Evolutionary conservation across 2,329 filamentous ascomycete species (phyloP), one percentile per base, ranked within the genome.

Genomic region (Ambrosiella beaveri): DNA sequence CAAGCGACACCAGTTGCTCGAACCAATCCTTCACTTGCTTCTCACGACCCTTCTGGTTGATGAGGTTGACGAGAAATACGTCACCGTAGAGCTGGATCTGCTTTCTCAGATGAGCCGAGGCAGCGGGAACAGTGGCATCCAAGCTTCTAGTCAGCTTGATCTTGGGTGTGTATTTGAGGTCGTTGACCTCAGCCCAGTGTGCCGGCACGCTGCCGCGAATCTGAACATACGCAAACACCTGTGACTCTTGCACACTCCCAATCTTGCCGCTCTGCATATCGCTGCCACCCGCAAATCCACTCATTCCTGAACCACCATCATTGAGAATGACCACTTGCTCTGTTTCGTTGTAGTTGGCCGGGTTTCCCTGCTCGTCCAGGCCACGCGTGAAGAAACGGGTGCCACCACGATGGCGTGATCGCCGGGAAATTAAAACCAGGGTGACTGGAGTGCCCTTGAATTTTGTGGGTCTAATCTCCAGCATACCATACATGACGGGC

Each of bases 281-380:
- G 60, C 79, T 76, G 64, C 84, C 85, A 57, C 87, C 86, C 54
- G 85, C 85, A 69, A 87, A 95, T 6, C 89, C 90, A 45, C 86
- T 83, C 49, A 93, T 72, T 0, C 85, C 85, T 59, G 81, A 81
- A 53, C 79, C 77, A 58, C 74, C 78, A 70, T 97, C 93, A 65
- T 97, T 97, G 64, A 97, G 71, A 41, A 98, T 81, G 61, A 95
- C 77, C 39, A 93, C 76, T 68, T 98, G 93, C 68, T 98, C 93
- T 0, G 93, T 97, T 75, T 98, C 93, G 68, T 98, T 98, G 77
- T 91, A 98, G 69, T 98, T 98, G 63, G 93, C 88, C n/a, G 93
- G 93, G 68, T 97, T 82, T 27, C 93, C 93, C 62, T 93, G 77
- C 63, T 95, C 90, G 67, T 98, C 91, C 52, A 97, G 81, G 56